phyloP scores from a whole-genome alignment of 208 protist genomes.

The Leishmania guyanensis region DNA sequence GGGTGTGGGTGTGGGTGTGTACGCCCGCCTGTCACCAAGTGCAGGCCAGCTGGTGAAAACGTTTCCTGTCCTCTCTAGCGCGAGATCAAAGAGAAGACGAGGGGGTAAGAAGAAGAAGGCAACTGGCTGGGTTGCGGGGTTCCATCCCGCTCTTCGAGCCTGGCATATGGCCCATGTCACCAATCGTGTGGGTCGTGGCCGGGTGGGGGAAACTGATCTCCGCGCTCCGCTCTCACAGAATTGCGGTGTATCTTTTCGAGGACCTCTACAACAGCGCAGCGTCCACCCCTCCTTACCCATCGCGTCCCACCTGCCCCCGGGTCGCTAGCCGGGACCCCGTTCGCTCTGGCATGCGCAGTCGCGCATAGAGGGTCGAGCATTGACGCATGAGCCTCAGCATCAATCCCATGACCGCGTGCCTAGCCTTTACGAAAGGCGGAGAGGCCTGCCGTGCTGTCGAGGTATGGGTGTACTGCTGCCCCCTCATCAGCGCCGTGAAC shows the following conservation, averaged over 20 bases:
- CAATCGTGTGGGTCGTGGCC: not conserved
- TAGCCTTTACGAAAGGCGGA: constrained; percentile 1
- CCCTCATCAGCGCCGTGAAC: not conserved
- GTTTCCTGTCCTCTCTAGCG: not conserved
- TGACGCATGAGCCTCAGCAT: not conserved
- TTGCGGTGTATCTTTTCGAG: not conserved
- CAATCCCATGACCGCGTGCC: not conserved
- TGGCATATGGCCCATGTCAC: not conserved
- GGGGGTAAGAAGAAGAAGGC: not conserved
- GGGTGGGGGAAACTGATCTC: not conserved
- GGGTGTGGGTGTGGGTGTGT: no score
- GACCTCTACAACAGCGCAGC: not conserved
- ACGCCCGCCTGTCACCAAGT: no score
- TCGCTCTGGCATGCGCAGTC: not conserved
- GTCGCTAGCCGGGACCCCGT: not conserved
- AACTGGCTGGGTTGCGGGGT: not conserved
- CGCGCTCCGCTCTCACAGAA: not conserved
- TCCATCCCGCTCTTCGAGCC: not conserved
- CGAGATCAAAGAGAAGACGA: not conserved
- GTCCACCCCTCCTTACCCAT: not conserved
- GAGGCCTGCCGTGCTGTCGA: not conserved
- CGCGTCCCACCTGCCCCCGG: not conserved
- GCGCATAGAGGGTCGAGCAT: not conserved
- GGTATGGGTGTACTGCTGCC: no score
- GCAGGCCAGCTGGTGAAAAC: not conserved